Evolutionary conservation across 495 filamentous ascomycete genomes (phyloP), one percentile per base, ranked within the genome.

Genomic region (Lasiosphaeriaceae sp.): DNA sequence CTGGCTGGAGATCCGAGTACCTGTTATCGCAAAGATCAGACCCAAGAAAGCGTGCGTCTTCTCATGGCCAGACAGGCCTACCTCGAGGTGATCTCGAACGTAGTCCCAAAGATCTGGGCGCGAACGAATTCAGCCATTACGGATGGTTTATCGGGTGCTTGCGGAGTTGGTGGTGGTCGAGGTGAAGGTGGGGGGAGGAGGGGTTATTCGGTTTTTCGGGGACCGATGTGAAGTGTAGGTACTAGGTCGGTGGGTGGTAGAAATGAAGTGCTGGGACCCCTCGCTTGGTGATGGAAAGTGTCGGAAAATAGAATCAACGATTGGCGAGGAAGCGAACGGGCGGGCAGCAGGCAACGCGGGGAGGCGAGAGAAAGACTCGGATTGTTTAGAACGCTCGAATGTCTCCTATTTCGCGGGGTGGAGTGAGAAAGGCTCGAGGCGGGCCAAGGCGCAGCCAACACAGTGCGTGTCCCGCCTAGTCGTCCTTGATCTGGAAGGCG

Each of bases 61-160:
- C 24, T 46, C 31, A 20, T 44, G 34, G 44, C 21, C 49, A 45
- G 51, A 39, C 49, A n/a, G 63, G 43, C 77, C 64, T 83, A 96
- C 92, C 94, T 87, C 80, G 93, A 97, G 59, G 94, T 98, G 76
- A 98, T 98, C 83, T 98, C 94, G 67, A 98, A 98, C 60, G 94
- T 97, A 50, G 95, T 97, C 72, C 94, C 95, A 70, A 98, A 98
- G 73, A 98, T 97, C 85, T 96, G 91, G 68, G 94, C 92, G 72
- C 94, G 89, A 66, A 97, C 91, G 77, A 98, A 98, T 86, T 97
- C 94, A 70, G 92, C 92, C 92, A 97, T 96, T 60, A 62, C 65
- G 52, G 58, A 44, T 56, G 57, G 49, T 65, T 54, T 51, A 35
- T 47, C 31, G 0, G 47, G 16, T 52, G 24, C 49, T 39, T 22